These are phyloP conservation scores for Diaporthe caulivora DNA, from an alignment of 2,329 filamentous ascomycete species.

Conservation along the genomic window DNA sequence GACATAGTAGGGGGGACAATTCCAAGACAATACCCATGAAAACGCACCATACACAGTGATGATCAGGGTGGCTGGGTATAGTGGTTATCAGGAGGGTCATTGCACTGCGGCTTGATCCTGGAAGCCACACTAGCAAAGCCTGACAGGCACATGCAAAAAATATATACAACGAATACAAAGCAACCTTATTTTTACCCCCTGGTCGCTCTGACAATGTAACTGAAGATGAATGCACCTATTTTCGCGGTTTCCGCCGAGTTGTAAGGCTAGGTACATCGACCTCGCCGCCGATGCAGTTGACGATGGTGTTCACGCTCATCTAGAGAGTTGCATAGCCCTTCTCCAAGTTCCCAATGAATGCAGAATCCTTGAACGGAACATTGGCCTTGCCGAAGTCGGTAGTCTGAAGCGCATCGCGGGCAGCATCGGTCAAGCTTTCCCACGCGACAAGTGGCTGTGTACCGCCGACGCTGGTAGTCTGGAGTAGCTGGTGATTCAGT, in stretches of 20 bases:
- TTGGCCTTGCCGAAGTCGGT: constrained; percentile 52
- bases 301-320: not conserved
- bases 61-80: not conserved
- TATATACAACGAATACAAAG: not conserved
- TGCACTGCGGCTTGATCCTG: not conserved
- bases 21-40: constrained; percentile 5
- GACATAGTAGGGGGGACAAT: not conserved
- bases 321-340: constrained; percentile 26
- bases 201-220: not conserved
- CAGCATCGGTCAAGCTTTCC: constrained; percentile 54
- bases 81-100: not conserved
- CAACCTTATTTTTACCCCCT: not conserved
- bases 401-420: constrained; percentile 51
- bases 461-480: constrained; percentile 52
- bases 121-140: too few relatives aligned
- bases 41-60: constrained; percentile 13
- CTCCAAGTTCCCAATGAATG: constrained; percentile 26
- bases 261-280: too few relatives aligned
- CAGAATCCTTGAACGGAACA: constrained; percentile 36
- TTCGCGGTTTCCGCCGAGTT: not conserved
- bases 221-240: not conserved
- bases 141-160: not conserved
- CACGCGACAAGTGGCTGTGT: constrained; percentile 57
- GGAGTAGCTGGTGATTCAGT: constrained; percentile 52
- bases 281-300: not conserved